These are phyloP conservation scores for Kentomonas sorsogonicus DNA, from an alignment of 208 protist genomes.

Conservation along the genomic window DNA sequence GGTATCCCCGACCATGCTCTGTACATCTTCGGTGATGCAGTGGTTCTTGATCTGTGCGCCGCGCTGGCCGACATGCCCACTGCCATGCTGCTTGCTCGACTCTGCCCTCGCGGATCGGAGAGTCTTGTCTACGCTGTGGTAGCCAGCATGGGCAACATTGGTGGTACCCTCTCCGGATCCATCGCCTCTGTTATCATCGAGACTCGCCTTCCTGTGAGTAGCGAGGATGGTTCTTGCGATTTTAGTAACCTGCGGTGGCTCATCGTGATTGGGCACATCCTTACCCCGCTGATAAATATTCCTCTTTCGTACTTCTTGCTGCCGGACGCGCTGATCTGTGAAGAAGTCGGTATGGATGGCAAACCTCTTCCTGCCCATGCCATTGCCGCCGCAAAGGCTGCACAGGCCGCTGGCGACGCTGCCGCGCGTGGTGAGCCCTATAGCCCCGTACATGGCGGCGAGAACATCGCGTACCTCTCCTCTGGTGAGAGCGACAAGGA, in stretches of 20 bases:
- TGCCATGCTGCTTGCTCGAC: conserved; percentile 49
- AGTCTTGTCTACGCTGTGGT: conserved; percentile 52
- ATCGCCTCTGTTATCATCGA: conserved; percentile 36
- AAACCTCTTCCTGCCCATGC: too few species aligned
- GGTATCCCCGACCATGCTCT: conserved; percentile 32
- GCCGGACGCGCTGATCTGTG: conserved; percentile 22
- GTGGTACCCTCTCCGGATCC: conserved; percentile 23
- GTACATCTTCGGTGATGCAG: conserved; percentile 45
- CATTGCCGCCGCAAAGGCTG: too few species aligned
- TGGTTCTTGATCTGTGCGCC: conserved; percentile 35
- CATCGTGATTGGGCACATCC: conserved; percentile 32
- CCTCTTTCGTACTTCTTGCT: conserved; percentile 43
- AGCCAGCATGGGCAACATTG: conserved; percentile 61
- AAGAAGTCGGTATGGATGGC: conserved; percentile 16
- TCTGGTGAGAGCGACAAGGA: too few species aligned
- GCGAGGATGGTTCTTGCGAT: conserved; percentile 28
- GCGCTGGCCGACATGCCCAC: conserved; percentile 59
- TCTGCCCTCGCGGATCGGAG: conserved; percentile 58
- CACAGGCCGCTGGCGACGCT: too few species aligned
- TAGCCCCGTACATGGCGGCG: too few species aligned
- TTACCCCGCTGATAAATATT: conserved; percentile 31
- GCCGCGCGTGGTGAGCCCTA: too few species aligned
- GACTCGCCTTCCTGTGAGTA: conserved; percentile 20
- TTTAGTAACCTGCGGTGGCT: conserved; percentile 36
- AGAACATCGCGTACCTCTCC: too few species aligned